Percentiles rank a stretch among this genome's conserved stretches.
These are phyloP conservation scores for Limonium bicolor DNA, from an alignment of 148 eudicot species.

Conservation along the genomic window DNA sequence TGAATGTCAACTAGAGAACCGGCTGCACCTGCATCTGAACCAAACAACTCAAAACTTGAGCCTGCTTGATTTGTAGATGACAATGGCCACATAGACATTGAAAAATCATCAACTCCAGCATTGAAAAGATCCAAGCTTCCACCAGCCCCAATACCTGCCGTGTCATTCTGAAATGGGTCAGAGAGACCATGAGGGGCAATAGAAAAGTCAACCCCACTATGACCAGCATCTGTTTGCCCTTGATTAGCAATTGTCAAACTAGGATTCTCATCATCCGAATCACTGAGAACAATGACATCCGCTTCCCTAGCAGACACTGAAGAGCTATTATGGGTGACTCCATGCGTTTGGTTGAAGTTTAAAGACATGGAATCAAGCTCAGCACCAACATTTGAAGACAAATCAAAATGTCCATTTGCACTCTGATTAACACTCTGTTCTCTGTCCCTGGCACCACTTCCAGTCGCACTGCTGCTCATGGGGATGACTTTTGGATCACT, in stretches of 20 bases:
- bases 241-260: constrained; percentile 10
- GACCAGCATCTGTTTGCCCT: constrained; percentile 11
- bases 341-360: constrained; percentile 27
- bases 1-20: constrained; percentile 39
- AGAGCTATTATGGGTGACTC: constrained; percentile 14
- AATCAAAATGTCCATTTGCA: constrained; percentile 28
- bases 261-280: constrained; percentile 61
- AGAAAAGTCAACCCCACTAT: constrained; percentile 23
- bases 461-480: constrained; percentile 59
- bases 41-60: constrained; percentile 68
- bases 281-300: constrained; percentile 56
- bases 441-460: constrained; percentile 48
- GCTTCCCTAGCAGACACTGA: constrained; percentile 23
- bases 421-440: constrained; percentile 52
- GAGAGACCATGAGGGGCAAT: constrained; percentile 29
- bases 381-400: constrained; percentile 23
- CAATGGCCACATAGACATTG: constrained; percentile 51
- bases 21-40: constrained; percentile 48
- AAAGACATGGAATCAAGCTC: constrained; percentile 44
- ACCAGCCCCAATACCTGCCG: constrained; percentile 36
- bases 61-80: constrained; percentile 48
- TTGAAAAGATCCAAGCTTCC: constrained; percentile 49
- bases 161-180: constrained; percentile 46
- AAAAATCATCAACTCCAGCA: constrained; percentile 50
- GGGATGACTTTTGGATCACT: constrained; percentile 27